Evolutionary conservation across 352 stramenopile genomes (phyloP).

Genomic region (Phytophthora parvispora): DNA sequence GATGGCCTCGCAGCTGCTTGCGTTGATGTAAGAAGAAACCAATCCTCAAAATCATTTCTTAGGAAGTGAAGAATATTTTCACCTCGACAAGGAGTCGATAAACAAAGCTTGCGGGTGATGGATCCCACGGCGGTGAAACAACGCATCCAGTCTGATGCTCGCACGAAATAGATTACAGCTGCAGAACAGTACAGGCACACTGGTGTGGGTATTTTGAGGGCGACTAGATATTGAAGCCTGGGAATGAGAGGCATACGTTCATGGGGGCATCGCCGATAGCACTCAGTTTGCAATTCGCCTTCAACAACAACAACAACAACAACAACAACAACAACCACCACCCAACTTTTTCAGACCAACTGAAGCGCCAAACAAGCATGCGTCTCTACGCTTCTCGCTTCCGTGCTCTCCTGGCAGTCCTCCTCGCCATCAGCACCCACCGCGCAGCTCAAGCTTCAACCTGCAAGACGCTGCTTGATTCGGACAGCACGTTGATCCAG

Average conservation of each 20-base stretch:
- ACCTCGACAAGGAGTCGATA: too few relatives aligned
- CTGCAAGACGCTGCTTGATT: conserved; percentile 21
- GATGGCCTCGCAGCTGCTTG: neutral
- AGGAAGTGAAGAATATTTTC: too few relatives aligned
- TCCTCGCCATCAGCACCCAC: neutral
- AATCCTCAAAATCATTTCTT: neutral
- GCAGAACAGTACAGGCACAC: neutral
- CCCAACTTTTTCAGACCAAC: too few relatives aligned
- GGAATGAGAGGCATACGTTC: too few relatives aligned
- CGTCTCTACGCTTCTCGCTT: conserved; percentile 8
- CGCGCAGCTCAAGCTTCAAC: conserved; percentile 1
- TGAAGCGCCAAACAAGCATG: neutral
- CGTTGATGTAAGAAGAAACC: neutral
- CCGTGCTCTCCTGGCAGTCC: neutral
- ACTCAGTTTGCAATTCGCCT: neutral
- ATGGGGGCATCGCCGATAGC: too few relatives aligned
- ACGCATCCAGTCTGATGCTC: neutral
- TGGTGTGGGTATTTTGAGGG: neutral
- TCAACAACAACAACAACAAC: neutral
- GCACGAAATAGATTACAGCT: neutral
- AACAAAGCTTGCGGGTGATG: neutral
- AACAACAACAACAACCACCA: neutral
- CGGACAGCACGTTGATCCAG: neutral
- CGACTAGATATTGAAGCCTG: too few relatives aligned
- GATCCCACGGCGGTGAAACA: neutral